Evolutionary conservation across 345 rosid species (phyloP).

Genomic region (Citrus hindsii): DNA sequence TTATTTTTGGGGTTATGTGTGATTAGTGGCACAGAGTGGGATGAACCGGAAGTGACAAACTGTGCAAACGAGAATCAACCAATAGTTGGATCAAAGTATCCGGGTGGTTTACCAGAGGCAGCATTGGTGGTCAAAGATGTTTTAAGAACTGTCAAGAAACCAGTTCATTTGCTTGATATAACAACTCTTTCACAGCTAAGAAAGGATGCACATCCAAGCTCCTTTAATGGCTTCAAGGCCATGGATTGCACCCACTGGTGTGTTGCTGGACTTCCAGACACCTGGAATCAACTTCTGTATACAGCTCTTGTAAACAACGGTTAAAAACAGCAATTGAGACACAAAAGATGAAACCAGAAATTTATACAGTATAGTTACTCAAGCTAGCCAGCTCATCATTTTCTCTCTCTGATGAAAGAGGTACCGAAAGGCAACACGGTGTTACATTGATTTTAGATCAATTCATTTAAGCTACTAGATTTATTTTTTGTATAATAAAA

Average conservation of each 20-base stretch:
- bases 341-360: not conserved
- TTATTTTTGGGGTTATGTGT: not conserved
- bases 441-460: not conserved
- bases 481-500: not conserved
- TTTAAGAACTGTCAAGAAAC: conserved; percentile 33
- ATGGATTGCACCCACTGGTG: conserved; percentile 89
- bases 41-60: conserved; percentile 45
- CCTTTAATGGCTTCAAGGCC: conserved; percentile 42
- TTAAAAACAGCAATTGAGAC: not conserved
- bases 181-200: conserved; percentile 64
- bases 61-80: conserved; percentile 45
- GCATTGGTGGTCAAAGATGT: conserved; percentile 36
- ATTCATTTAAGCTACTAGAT: not conserved
- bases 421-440: not conserved
- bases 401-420: not conserved
- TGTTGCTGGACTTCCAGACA: conserved; percentile 56
- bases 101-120: conserved; percentile 38
- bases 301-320: conserved; percentile 23
- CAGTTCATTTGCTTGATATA: conserved; percentile 55
- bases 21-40: conserved; percentile 55
- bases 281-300: conserved; percentile 61
- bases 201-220: conserved; percentile 66
- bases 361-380: not conserved
- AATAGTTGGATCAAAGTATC: conserved; percentile 36
- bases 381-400: not conserved